Base-by-base conservation (phyloP, 2,329 filamentous ascomycete species). In the Aspergillus ibericus region DNA sequence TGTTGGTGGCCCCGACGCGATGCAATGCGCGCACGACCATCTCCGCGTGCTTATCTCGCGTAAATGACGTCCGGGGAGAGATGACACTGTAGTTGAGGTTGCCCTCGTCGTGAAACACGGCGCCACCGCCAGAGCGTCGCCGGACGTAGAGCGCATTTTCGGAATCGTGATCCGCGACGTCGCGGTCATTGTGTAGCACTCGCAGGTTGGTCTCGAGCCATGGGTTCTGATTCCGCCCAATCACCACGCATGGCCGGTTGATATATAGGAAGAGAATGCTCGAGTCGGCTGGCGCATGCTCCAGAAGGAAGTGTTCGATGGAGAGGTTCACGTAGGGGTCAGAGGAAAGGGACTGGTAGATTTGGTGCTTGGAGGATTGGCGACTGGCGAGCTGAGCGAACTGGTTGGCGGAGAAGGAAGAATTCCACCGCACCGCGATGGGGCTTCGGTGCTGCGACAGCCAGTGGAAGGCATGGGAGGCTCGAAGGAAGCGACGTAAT, bases 11-110 rank as follows among this genome's bases (percentile, higher is more conserved):
- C 7, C 75, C 74, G 25, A 75, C 59, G 22, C 67, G 75, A 40
- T 82, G 81, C 59, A 99, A 80, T 4, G 92, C 93, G n/a, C 89
- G 85, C 38, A 93, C 92, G 0, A 98, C 90, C 92, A 98, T 96
- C 71, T 92, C 86, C 13, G 92, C 93, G 77, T 98, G 91, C 71
- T 85, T 90, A 78, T 96, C 85, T 29, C 95, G 85, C 62, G 93
- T 89, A 72, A 98, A 98, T 0, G 76, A 78, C 0, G 81, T 80
- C 0, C 90, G 85, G 1, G 93, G 93, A 63, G 88, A 92, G 50
- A 96, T 96, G 55, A 98, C 91, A 71, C 89, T 90, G 82, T 93
- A 99, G 76, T 99, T 99, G 66, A 96, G 84, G 73, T 99, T 99
- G 55, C 93, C 93, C 42, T 82, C 77, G 74, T 98, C 95, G 75